phyloP scores from a whole-genome alignment of 2,329 filamentous ascomycete species.

The Clonostachys rosea region DNA sequence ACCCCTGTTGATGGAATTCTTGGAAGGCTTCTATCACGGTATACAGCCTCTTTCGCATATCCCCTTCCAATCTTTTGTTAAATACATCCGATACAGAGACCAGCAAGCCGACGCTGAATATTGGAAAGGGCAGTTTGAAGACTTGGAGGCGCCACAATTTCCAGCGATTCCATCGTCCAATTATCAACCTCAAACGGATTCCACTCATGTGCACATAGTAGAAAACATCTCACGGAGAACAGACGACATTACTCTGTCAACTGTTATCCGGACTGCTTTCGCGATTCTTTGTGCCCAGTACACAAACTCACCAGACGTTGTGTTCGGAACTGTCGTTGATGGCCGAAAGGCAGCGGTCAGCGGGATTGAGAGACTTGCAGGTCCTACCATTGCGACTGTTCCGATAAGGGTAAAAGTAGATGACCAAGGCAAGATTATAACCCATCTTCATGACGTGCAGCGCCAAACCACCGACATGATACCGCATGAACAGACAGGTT shows the following conservation, averaged over 20 bases:
- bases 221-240: background rate
- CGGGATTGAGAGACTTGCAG: constrained; percentile 15
- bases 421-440: constrained; percentile 3
- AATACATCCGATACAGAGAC: constrained; percentile 1
- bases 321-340: constrained; percentile 16
- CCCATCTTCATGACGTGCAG: constrained; percentile 10
- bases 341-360: constrained; percentile 17
- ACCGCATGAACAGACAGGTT: constrained; percentile 5
- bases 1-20: background rate
- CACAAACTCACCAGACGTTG: constrained; percentile 9
- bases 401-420: constrained; percentile 13
- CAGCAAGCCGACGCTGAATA: background rate
- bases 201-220: background rate
- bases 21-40: constrained; percentile 3
- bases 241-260: constrained; percentile 6
- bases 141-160: constrained; percentile 3
- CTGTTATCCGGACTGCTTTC: constrained; percentile 14
- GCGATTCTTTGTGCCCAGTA: constrained; percentile 12
- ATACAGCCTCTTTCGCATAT: background rate
- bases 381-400: constrained; percentile 21
- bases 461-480: constrained; percentile 8
- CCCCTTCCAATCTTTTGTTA: constrained; percentile 1
- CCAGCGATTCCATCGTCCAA: background rate
- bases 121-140: constrained; percentile 5
- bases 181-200: background rate